Percentiles rank a stretch among this genome's conserved stretches.
Evolutionary conservation across 345 rosid genomes (phyloP).

Genomic region (Salix koriyanagi): DNA sequence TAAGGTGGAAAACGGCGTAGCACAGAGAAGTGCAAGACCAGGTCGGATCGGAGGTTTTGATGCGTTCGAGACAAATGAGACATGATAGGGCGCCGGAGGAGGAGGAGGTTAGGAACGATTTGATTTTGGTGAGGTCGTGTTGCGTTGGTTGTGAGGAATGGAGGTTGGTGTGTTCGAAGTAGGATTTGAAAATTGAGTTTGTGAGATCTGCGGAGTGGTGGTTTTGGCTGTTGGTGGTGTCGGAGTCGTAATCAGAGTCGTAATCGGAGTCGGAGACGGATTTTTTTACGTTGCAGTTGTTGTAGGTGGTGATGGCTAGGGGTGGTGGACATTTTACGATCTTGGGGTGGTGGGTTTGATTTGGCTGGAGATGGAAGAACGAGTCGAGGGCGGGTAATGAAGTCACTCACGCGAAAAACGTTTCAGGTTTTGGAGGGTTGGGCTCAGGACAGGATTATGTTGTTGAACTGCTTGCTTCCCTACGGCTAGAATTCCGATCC

Average conservation of each 20-base stretch:
- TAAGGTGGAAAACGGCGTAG: constrained; percentile 74
- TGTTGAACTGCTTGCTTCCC: neutral
- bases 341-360: neutral
- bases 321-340: constrained; percentile 36
- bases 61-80: constrained; percentile 87
- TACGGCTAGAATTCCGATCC: neutral
- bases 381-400: neutral
- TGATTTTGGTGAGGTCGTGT: constrained; percentile 74
- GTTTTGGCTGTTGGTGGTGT: constrained; percentile 38
- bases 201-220: constrained; percentile 51
- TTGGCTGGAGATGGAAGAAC: neutral
- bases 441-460: neutral
- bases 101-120: constrained; percentile 75
- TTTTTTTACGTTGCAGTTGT: constrained; percentile 26
- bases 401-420: neutral
- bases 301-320: constrained; percentile 9
- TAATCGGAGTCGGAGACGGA: constrained; percentile 30
- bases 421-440: neutral
- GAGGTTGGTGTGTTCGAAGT: constrained; percentile 49
- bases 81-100: constrained; percentile 85
- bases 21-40: constrained; percentile 84
- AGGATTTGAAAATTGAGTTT: constrained; percentile 68
- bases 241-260: constrained; percentile 70
- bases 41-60: constrained; percentile 68
- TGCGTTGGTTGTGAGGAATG: constrained; percentile 42